Evolutionary conservation across 2,329 filamentous ascomycete species (phyloP).

Genomic region (Fusarium compactum): DNA sequence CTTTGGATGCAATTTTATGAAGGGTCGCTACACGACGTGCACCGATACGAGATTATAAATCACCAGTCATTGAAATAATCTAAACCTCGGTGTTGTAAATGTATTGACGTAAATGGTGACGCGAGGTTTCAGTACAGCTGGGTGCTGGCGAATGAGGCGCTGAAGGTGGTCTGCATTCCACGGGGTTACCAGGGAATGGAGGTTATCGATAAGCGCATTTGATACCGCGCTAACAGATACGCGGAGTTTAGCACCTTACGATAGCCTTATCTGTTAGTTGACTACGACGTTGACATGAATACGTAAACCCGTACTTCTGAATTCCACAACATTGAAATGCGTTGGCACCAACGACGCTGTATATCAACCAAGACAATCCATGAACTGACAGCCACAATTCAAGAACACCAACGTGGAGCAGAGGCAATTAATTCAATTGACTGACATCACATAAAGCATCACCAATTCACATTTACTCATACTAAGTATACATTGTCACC

Average conservation of each 20-base stretch:
- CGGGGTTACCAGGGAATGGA: not conserved
- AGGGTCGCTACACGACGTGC: not conserved
- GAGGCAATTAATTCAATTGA: not conserved
- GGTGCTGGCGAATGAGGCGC: not conserved
- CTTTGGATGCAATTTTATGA: slow-evolving; percentile 1
- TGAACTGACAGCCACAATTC: not conserved
- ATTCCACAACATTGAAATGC: not conserved
- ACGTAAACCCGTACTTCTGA: not conserved
- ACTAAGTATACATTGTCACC: not conserved
- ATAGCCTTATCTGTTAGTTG: not conserved
- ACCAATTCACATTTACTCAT: not conserved
- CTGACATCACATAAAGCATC: not conserved
- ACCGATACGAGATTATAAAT: slow-evolving; percentile 4
- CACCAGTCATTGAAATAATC: not conserved
- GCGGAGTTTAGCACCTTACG: accelerated
- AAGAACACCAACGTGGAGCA: not conserved
- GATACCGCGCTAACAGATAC: not conserved
- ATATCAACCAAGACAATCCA: not conserved
- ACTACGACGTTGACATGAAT: accelerated
- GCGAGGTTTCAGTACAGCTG: not conserved
- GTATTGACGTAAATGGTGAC: slow-evolving; percentile 18
- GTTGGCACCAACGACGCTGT: not conserved
- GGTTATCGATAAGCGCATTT: not conserved
- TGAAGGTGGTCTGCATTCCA: not conserved
- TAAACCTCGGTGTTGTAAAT: not conserved